Evolutionary conservation across 116 monocot species (phyloP).

Genomic region (Cymodocea nodosa): DNA sequence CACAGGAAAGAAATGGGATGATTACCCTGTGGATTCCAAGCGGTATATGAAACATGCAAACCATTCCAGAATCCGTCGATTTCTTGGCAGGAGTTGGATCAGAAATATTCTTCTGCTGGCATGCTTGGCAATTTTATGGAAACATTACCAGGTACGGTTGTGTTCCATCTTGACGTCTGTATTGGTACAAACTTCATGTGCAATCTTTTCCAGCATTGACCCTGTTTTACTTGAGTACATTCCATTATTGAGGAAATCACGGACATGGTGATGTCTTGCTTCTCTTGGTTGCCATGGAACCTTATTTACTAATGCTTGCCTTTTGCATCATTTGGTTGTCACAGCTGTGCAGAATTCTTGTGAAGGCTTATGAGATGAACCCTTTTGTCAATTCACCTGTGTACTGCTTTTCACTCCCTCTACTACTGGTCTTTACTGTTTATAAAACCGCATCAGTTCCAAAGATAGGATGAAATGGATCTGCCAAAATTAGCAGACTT

Average conservation of each 20-base stretch:
- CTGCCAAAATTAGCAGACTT: no score
- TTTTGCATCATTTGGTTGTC: constrained; percentile 5
- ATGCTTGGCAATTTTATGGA: constrained; percentile 52
- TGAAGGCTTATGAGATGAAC: constrained; percentile 93
- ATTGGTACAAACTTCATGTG: neutral
- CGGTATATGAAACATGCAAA: constrained; percentile 4
- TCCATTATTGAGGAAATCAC: no score
- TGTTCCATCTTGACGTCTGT: neutral
- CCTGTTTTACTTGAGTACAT: neutral
- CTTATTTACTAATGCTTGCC: neutral
- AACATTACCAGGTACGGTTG: constrained; percentile 58
- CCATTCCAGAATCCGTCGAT: constrained; percentile 7
- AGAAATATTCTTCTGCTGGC: constrained; percentile 55
- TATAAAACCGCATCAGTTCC: constrained; percentile 38
- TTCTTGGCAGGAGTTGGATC: constrained; percentile 35
- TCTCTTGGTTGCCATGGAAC: neutral
- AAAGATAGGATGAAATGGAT: neutral
- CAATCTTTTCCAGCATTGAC: neutral
- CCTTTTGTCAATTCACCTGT: constrained; percentile 46
- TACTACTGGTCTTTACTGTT: constrained; percentile 32
- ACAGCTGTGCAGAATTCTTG: constrained; percentile 66
- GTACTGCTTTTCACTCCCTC: constrained; percentile 57
- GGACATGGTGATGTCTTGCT: neutral
- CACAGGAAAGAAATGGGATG: constrained; percentile 77
- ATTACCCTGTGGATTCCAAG: constrained; percentile 17